Conservation (phyloP, 805 yeast species). For the Metschnikowia hibisci region DNA sequence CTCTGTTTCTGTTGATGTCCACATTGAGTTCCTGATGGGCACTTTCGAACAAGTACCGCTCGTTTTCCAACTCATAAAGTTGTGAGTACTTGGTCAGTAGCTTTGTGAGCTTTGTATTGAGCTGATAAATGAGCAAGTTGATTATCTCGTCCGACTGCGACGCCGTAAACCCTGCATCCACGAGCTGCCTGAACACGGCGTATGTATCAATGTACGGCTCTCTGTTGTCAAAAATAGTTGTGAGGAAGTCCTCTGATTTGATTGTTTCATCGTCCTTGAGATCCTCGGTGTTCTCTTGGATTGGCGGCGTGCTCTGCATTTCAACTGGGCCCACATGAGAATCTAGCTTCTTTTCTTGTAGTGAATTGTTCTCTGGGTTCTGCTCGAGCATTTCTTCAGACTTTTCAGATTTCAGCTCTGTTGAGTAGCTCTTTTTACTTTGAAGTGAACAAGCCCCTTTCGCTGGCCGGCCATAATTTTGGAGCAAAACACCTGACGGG, state of each 20-base stretch:
- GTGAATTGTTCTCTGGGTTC: no score
- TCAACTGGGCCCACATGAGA: not conserved
- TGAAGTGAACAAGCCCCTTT: no score
- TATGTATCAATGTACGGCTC: constrained; percentile 47
- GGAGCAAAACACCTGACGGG: no score
- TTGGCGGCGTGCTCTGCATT: not conserved
- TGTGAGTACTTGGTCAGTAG: constrained; percentile 48
- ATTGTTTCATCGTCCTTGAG: constrained; percentile 8
- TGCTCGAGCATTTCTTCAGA: no score
- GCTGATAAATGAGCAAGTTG: constrained; percentile 41
- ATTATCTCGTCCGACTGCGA: constrained; percentile 60
- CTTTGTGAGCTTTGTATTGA: constrained; percentile 39
- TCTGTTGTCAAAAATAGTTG: constrained; percentile 56
- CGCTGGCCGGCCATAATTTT: no score
- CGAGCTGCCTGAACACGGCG: constrained; percentile 51
- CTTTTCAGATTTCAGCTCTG: not conserved
- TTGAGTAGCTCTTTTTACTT: not conserved
- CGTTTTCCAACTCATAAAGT: constrained; percentile 75
- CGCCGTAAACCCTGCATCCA: constrained; percentile 54
- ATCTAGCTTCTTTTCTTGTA: no score
- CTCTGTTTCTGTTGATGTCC: constrained; percentile 72
- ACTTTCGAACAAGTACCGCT: constrained; percentile 82
- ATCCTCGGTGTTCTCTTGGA: not conserved
- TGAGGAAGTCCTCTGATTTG: constrained; percentile 28
- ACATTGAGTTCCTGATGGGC: constrained; percentile 83